Evolutionary conservation across 2,329 filamentous ascomycete genomes (phyloP), one percentile per base, ranked within the genome.

Genomic region (Trichoderma oligosporum): DNA sequence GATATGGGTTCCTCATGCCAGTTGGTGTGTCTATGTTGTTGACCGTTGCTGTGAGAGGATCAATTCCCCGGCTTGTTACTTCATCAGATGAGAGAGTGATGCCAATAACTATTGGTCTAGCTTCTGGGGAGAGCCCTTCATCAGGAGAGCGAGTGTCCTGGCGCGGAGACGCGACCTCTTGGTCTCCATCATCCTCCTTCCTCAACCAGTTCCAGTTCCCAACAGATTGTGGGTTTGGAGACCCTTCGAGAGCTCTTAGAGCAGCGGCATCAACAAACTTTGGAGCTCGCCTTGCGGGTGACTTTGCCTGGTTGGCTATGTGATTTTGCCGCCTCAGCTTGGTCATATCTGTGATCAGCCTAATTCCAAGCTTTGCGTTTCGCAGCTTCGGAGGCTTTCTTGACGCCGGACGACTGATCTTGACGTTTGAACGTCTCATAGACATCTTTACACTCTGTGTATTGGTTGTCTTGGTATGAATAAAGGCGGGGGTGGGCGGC

Each of bases 101-200:
- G 11, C 87, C 87, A 62, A 90, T 91, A 39, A 87, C 79, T 59
- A 91, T 91, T 1, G 85, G 85, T n/a, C 83, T 78, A 64, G 87
- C 84, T 58, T 80, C 82, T 0, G 87, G 87, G 12, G 87, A 89
- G 4, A 89, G 75, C 60, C 84, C 82, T 9, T 69, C 67, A 5
- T 67, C 67, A 22, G 66, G 53, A 60, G 64, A 61, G 60, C 66
- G 60, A 58, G 64, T 55, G 22, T 64, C 61, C 35, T 65, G 66
- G 12, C 68, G 67, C 8, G 69, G 64, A 11, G 66, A 63, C 12
- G 61, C 62, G 14, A 66, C 68, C 36, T 62, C 71, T 35, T 65
- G 65, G 6, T 61, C 64, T 38, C 70, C 71, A 60, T 70, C 75
- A 7, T 62, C 64, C 42, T 70, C 71, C 60, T 70, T 75, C 65